Conservation (phyloP, 2,329 filamentous ascomycete genomes). For the Colletotrichum spaethianum region DNA sequence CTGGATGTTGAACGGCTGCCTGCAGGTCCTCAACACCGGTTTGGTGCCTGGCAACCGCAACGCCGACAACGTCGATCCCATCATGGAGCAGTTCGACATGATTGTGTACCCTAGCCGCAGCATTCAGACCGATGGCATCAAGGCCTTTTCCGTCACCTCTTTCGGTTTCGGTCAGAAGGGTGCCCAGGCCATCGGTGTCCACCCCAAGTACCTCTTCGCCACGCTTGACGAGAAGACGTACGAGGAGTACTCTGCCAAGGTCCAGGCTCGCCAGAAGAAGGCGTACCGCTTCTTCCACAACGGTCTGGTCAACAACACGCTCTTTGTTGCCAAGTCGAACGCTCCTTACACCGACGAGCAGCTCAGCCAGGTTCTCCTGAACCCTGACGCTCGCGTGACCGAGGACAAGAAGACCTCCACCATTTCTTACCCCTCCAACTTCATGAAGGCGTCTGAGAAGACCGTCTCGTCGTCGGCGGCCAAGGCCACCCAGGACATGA, state of each 20-base stretch:
- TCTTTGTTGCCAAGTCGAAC: constrained; percentile 96
- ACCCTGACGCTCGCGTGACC: constrained; percentile 89
- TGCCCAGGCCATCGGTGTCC: constrained; percentile 95
- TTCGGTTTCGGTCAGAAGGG: constrained; percentile 99
- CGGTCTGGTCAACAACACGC: constrained; percentile 95
- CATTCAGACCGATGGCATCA: constrained; percentile 98
- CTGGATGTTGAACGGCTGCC: constrained; percentile 99
- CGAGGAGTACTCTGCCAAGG: constrained; percentile 86
- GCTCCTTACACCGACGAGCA: constrained; percentile 92
- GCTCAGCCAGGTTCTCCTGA: constrained; percentile 90
- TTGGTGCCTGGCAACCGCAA: constrained; percentile 98
- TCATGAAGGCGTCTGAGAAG: constrained; percentile 77
- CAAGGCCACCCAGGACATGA: constrained; percentile 79
- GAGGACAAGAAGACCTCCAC: constrained; percentile 89
- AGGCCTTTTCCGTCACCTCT: constrained; percentile 98
- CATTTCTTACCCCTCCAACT: constrained; percentile 79
- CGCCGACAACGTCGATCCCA: constrained; percentile 95
- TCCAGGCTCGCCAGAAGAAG: constrained; percentile 96
- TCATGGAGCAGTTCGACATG: constrained; percentile 98
- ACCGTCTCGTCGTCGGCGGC: constrained; percentile 61
- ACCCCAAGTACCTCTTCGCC: constrained; percentile 95
- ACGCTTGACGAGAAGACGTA: constrained; percentile 92
- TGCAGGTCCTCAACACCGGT: constrained; percentile 95
- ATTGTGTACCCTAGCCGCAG: constrained; percentile 96
- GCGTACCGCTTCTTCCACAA: constrained; percentile 99